Evolutionary conservation across 2,329 filamentous ascomycete genomes (phyloP).

Genomic region (Arthrobotrys musiformis): DNA sequence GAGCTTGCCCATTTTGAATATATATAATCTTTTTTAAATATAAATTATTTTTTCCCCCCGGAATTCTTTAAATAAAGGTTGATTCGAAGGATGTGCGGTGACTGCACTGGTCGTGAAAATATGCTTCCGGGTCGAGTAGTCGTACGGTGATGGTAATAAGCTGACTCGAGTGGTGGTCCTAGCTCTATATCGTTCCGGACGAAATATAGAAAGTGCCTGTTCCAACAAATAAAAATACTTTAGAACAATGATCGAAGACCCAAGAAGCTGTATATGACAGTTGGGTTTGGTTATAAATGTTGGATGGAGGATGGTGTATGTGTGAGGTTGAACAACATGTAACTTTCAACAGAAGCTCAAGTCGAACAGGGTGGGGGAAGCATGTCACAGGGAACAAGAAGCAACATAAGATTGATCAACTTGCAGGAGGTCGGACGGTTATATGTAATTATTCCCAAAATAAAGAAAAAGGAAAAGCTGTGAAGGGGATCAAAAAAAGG

Average conservation of each 20-base stretch:
- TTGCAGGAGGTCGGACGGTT: conserved; percentile 50
- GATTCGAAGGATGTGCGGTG: conserved; percentile 43
- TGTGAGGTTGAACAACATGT: conserved; percentile 46
- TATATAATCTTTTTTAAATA: conserved; percentile 38
- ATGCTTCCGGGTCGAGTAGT: conserved; percentile 40
- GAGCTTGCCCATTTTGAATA: conserved; percentile 82
- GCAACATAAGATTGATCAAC: conserved; percentile 19
- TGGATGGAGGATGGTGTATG: background rate
- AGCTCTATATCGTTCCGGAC: conserved; percentile 55
- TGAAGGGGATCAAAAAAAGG: background rate
- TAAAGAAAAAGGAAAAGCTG: conserved; percentile 24
- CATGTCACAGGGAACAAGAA: conserved; percentile 49
- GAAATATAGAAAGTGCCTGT: conserved; percentile 52
- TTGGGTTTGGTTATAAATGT: conserved; percentile 15
- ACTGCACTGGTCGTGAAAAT: conserved; percentile 26
- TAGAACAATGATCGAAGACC: conserved; percentile 39
- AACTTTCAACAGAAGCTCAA: conserved; percentile 33
- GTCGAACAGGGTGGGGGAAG: conserved; percentile 41
- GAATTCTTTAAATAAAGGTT: conserved; percentile 33
- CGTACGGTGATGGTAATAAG: conserved; percentile 10
- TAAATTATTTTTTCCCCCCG: background rate
- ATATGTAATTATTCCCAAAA: conserved; percentile 52
- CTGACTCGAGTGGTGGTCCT: conserved; percentile 1
- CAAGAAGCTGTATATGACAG: conserved; percentile 26
- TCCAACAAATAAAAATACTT: conserved; percentile 41